Evolutionary conservation across 257 asterid genomes (phyloP).

Genomic region (Ocimum tenuiflorum): DNA sequence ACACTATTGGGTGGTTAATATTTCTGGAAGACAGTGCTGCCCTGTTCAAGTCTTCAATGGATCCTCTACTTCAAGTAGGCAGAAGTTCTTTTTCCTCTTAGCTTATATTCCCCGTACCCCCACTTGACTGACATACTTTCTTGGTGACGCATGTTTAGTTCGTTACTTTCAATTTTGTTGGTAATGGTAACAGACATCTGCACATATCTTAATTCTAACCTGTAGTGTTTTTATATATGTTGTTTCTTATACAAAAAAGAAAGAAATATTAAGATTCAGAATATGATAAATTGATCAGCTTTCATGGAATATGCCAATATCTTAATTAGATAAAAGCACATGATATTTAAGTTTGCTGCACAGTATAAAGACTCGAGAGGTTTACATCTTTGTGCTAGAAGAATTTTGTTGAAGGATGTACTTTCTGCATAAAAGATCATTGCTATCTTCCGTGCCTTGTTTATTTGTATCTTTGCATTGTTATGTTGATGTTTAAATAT

Average conservation of each 20-base stretch:
- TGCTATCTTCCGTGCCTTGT: not conserved
- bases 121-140: not conserved
- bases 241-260: not conserved
- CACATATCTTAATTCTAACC: not conserved
- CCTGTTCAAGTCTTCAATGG: constrained; percentile 91
- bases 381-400: not conserved
- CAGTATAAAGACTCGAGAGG: not conserved
- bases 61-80: constrained; percentile 71
- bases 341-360: not conserved
- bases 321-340: not conserved
- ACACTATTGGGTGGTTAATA: constrained; percentile 82
- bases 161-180: not conserved
- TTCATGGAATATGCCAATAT: not conserved
- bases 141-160: not conserved
- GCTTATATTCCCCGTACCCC: not conserved
- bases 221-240: not conserved
- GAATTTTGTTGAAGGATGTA: constrained; percentile 4
- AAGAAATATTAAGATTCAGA: not conserved
- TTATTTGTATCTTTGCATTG: not conserved
- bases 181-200: not conserved
- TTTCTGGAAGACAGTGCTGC: constrained; percentile 78
- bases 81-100: constrained; percentile 14
- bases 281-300: not conserved
- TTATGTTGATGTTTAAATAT: not conserved
- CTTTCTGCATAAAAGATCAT: not conserved